Evolutionary conservation across 306 rosid genomes (phyloP), one percentile per base, ranked within the genome.

Genomic region (Myrica gale): DNA sequence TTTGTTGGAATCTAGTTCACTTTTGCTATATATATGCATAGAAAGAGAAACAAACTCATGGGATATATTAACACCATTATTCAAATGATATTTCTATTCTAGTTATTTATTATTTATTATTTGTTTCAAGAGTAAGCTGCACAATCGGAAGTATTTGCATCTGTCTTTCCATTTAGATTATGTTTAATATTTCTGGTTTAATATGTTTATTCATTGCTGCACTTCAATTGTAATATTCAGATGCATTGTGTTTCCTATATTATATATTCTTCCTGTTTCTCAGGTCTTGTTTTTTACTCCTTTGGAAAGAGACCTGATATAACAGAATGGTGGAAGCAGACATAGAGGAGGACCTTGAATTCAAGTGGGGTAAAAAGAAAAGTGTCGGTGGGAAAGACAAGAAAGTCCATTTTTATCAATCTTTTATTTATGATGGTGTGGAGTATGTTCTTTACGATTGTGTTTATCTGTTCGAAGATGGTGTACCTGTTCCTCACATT

Each of bases 361-460:
- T 90, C 79, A 71, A 67, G 47, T 95, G 99, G 99, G 97, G 97
- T 4, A 84, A 16, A 55, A 52, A 16, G 83, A 84, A 54, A 82
- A 75, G 74, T 50, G 4, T 7, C n/a, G 97, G 97, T 76, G 97
- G 90, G 52, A 84, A 52, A 65, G 82, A 73, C 41, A 88, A 74
- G 77, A 86, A 79, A 1, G 84, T 85, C 69, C 79, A 9, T 17
- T 90, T 95, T 65, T 95, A 87, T 74, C 90, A 84, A 17, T 90
- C 96, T 9, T 95, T 92, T 84, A 84, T 79, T 7, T 95, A 77
- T 11, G 96, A 90, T 16, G 96, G 91, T 6, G 90, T 81, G 62
- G 86, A 88, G 56, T 92, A 95, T 74, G 7, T 4, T 0, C 97
- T 89, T 10, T 88, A 54, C 54, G 99, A 95, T 57, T 92, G 85